A percentile compares a stretch with the other conserved stretches of the same genome.
Evolutionary conservation across 2,329 filamentous ascomycete genomes (phyloP).

Genomic region (Ustulina deusta): DNA sequence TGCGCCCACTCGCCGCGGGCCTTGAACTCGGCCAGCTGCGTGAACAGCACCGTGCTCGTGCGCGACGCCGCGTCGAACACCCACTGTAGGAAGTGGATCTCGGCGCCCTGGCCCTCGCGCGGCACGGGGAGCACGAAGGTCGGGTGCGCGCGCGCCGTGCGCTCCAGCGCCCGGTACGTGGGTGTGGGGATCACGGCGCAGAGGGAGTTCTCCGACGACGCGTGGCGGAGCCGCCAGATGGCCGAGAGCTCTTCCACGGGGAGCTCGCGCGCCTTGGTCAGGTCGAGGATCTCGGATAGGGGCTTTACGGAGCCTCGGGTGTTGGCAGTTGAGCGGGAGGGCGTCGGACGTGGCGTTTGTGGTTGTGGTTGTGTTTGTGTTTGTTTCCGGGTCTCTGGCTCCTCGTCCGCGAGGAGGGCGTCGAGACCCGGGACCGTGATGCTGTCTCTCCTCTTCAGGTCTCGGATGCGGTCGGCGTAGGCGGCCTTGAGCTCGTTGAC

Average conservation of each 20-base stretch:
- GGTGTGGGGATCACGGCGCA: conserved; percentile 82
- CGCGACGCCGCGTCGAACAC: conserved; percentile 78
- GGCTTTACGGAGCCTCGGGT: conserved; percentile 56
- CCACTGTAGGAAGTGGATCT: conserved; percentile 98
- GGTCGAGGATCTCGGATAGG: conserved; percentile 73
- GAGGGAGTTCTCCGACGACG: conserved; percentile 77
- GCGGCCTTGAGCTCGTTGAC: conserved; percentile 82
- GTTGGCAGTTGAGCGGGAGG: conserved; percentile 28
- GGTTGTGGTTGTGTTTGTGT: neutral
- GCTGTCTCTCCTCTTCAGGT: conserved; percentile 75
- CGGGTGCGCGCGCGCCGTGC: conserved; percentile 78
- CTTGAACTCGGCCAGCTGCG: conserved; percentile 93
- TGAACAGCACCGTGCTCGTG: conserved; percentile 87
- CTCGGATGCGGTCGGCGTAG: conserved; percentile 85
- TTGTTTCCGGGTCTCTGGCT: conserved; percentile 1
- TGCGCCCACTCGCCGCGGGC: conserved; percentile 87
- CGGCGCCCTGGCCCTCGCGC: conserved; percentile 75
- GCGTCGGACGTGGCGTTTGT: conserved; percentile 17
- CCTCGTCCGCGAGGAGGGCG: conserved; percentile 48
- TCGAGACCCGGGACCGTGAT: conserved; percentile 58
- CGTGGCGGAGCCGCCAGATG: conserved; percentile 91
- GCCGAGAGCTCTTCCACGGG: conserved; percentile 85
- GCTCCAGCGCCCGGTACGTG: conserved; percentile 79
- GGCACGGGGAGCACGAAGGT: conserved; percentile 92
- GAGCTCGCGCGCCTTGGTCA: conserved; percentile 79